Conservation (phyloP, 2,329 filamentous ascomycete genomes). For the Neofusicoccum sp. region DNA sequence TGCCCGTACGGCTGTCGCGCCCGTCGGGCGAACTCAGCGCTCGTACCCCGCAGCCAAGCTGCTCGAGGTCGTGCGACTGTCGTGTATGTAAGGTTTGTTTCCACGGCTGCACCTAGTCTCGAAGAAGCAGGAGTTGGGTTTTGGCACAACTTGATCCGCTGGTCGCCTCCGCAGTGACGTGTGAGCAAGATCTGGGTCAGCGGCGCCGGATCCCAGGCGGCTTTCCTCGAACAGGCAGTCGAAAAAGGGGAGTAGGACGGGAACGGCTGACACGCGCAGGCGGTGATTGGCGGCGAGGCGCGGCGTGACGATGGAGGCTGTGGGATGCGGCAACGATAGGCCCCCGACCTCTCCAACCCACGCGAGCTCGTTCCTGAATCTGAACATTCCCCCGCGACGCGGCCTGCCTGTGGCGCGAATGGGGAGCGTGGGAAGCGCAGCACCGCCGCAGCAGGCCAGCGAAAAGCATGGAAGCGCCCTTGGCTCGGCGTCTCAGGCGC, state of each 20-base stretch:
- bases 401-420: background rate
- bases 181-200: background rate
- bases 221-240: background rate
- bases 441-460: background rate
- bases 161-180: background rate
- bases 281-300: background rate
- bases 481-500: conserved; percentile 4
- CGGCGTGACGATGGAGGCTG: background rate
- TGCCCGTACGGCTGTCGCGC: too few relatives aligned
- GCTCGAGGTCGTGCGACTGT: background rate
- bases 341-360: background rate
- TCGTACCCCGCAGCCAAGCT: background rate
- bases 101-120: background rate
- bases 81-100: conserved; percentile 8
- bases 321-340: background rate
- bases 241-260: background rate
- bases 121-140: background rate
- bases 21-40: background rate
- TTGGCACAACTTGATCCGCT: background rate
- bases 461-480: conserved; percentile 10
- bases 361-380: conserved; percentile 13
- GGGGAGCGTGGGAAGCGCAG: background rate
- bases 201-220: conserved; percentile 4
- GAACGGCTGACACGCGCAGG: background rate
- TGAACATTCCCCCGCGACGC: conserved; percentile 2